These are phyloP conservation scores for Starmera amethionina DNA, from an alignment of 805 yeast genomes.

Conservation along the genomic window DNA sequence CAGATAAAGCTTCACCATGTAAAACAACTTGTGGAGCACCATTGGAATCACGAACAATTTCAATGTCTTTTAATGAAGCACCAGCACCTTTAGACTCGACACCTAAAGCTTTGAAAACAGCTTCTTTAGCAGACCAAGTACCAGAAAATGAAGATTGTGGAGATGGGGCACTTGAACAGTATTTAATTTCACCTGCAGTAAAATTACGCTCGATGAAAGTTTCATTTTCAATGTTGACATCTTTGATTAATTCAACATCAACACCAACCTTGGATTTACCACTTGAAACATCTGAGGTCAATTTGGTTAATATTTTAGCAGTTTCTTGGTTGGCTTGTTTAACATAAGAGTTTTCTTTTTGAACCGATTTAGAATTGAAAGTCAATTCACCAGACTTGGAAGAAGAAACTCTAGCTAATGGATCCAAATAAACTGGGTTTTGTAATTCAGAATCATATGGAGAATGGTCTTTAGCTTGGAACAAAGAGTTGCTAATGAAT, in stretches of 20 bases:
- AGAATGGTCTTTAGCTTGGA: constrained; percentile 86
- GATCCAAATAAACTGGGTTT: constrained; percentile 88
- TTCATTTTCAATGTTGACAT: constrained; percentile 78
- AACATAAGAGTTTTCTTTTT: constrained; percentile 32
- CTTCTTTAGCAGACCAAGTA: constrained; percentile 99
- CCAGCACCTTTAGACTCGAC: constrained; percentile 91
- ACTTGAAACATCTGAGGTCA: constrained; percentile 34
- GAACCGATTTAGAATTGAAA: constrained; percentile 42
- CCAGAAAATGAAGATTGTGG: constrained; percentile 93
- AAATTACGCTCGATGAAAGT: constrained; percentile 91
- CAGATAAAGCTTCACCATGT: constrained; percentile 64
- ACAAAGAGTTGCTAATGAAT: constrained; percentile 80
- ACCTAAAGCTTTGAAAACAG: constrained; percentile 92
- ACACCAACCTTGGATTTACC: constrained; percentile 74
- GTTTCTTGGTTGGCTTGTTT: constrained; percentile 44
- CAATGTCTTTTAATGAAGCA: constrained; percentile 86
- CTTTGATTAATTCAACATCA: constrained; percentile 83
- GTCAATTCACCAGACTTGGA: constrained; percentile 32
- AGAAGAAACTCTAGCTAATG: constrained; percentile 53
- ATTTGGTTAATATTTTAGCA: constrained; percentile 46
- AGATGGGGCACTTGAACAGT: constrained; percentile 65
- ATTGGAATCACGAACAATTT: constrained; percentile 55
- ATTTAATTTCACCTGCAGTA: constrained; percentile 68
- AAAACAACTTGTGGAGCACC: constrained; percentile 76
- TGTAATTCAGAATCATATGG: constrained; percentile 89